Evolutionary conservation across 768 basidiomycete species (phyloP).

Genomic region (Psilocybe azurescens): DNA sequence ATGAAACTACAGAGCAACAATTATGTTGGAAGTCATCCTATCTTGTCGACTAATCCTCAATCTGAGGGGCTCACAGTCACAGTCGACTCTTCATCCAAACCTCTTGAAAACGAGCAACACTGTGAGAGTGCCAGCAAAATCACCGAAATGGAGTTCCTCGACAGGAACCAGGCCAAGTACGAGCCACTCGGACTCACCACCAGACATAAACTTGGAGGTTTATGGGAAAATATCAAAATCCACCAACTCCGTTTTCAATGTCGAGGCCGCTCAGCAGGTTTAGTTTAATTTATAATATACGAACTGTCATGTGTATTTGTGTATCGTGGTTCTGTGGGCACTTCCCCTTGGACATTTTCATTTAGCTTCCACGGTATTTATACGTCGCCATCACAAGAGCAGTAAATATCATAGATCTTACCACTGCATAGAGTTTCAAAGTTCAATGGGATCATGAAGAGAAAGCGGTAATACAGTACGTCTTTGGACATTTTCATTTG

Average conservation of each 20-base stretch:
- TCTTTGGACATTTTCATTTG: too few relatives aligned
- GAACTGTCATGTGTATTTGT: too few relatives aligned
- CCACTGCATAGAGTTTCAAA: too few relatives aligned
- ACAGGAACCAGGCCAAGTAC: background rate
- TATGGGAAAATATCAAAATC: background rate
- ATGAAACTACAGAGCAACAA: conserved; percentile 20
- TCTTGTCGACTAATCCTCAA: conserved; percentile 31
- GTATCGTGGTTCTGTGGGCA: too few relatives aligned
- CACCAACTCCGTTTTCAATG: background rate
- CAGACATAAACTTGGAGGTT: background rate
- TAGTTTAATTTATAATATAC: too few relatives aligned
- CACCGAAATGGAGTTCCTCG: background rate
- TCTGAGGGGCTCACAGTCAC: conserved; percentile 20
- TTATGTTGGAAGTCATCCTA: conserved; percentile 28
- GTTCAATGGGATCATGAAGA: too few relatives aligned
- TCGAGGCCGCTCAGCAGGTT: too few relatives aligned
- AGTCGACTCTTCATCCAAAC: background rate
- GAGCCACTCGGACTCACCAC: background rate
- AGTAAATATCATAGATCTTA: too few relatives aligned
- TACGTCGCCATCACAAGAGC: too few relatives aligned
- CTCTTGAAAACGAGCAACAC: background rate
- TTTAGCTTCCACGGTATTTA: too few relatives aligned
- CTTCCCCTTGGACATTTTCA: too few relatives aligned
- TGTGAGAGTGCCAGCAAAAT: background rate
- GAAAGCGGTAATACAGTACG: too few relatives aligned